phyloP scores from a whole-genome alignment of 1,139 yeast species.

The Diutina siamensis region DNA sequence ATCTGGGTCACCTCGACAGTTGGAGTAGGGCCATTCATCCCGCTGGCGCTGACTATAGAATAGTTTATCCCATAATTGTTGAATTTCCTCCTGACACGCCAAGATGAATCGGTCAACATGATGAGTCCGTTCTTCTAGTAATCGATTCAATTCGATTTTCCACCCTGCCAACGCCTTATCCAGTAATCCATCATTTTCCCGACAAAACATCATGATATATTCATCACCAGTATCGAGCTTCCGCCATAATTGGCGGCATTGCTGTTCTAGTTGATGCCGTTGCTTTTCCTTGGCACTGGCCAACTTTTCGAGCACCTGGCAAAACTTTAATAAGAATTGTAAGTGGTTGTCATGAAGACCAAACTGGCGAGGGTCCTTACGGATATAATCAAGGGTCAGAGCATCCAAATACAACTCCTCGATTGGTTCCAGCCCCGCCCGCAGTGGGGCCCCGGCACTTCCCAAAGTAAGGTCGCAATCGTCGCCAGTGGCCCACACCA shows the following conservation, averaged over 20 bases:
- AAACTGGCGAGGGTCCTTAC: slow-evolving; percentile 27
- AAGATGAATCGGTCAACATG: slow-evolving; percentile 57
- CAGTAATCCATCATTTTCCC: slow-evolving; percentile 24
- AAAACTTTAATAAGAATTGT: slow-evolving; percentile 19
- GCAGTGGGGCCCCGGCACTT: background rate
- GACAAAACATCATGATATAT: slow-evolving; percentile 25
- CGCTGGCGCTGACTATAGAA: slow-evolving; percentile 42
- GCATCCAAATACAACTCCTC: slow-evolving; percentile 19
- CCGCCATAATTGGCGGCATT: slow-evolving; percentile 39
- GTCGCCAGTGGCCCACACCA: slow-evolving; percentile 9
- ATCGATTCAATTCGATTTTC: slow-evolving; percentile 43
- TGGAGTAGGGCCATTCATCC: slow-evolving; percentile 22
- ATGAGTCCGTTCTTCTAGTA: slow-evolving; percentile 48
- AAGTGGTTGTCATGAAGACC: slow-evolving; percentile 29
- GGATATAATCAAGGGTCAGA: slow-evolving; percentile 27
- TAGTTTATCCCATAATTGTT: slow-evolving; percentile 49
- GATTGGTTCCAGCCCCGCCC: slow-evolving; percentile 8
- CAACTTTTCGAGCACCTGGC: slow-evolving; percentile 18
- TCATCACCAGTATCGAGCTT: slow-evolving; percentile 33
- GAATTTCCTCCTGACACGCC: slow-evolving; percentile 48
- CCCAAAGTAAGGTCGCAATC: slow-evolving; percentile 9
- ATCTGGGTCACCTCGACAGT: slow-evolving; percentile 8
- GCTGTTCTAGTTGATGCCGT: slow-evolving; percentile 19
- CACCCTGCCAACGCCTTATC: slow-evolving; percentile 28
- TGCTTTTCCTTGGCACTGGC: slow-evolving; percentile 23